Evolutionary conservation across 2,329 filamentous ascomycete genomes (phyloP).

Genomic region (Pseudopyricularia cyperi): DNA sequence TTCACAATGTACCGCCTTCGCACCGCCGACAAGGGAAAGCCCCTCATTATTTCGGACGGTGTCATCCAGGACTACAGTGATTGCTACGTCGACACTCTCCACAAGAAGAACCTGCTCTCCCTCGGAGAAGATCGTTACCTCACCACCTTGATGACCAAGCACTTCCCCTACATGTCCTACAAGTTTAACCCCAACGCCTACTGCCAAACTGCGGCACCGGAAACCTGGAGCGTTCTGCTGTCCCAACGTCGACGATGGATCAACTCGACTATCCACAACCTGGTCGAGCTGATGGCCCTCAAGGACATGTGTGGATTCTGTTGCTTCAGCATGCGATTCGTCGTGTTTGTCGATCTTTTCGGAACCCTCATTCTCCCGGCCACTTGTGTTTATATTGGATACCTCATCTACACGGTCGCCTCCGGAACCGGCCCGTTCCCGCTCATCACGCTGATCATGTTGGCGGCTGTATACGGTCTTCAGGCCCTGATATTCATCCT

Average conservation of each 20-base stretch:
- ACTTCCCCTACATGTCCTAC: slow-evolving; percentile 91
- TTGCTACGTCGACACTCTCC: slow-evolving; percentile 82
- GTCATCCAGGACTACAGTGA: slow-evolving; percentile 83
- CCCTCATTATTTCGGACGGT: slow-evolving; percentile 81
- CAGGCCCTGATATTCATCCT: slow-evolving; percentile 94
- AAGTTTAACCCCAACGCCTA: slow-evolving; percentile 93
- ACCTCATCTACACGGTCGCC: slow-evolving; percentile 71
- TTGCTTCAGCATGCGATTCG: slow-evolving; percentile 95
- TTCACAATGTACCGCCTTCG: slow-evolving; percentile 98
- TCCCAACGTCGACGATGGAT: slow-evolving; percentile 99
- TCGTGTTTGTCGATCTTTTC: slow-evolving; percentile 87
- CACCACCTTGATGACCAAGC: slow-evolving; percentile 95
- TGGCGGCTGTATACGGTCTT: slow-evolving; percentile 86
- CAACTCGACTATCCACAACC: slow-evolving; percentile 95
- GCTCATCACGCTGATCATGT: slow-evolving; percentile 73
- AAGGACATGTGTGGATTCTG: slow-evolving; percentile 97
- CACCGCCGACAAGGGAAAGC: slow-evolving; percentile 86
- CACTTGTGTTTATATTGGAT: slow-evolving; percentile 75
- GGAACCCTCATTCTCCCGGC: slow-evolving; percentile 88
- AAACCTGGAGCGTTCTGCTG: slow-evolving; percentile 84
- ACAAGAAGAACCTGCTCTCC: slow-evolving; percentile 90
- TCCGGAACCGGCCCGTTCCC: slow-evolving; percentile 64
- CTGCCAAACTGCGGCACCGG: slow-evolving; percentile 84
- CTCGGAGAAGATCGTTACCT: slow-evolving; percentile 95
- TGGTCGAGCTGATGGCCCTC: slow-evolving; percentile 79